Conservation (phyloP, 306 rosid species). For the Cicer pinnatifidum region DNA sequence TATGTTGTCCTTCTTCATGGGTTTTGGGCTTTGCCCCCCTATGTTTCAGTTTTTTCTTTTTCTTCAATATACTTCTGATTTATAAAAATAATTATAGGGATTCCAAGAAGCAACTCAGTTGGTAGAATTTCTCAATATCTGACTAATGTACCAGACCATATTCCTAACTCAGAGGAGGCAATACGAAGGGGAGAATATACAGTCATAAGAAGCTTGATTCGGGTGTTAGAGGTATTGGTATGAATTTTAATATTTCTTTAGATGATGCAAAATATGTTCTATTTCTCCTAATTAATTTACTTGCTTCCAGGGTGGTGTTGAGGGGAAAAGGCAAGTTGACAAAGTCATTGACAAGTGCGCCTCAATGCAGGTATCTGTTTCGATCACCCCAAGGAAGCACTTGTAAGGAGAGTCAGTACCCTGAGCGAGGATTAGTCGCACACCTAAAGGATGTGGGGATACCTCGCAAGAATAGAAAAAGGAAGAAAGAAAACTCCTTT, state of each 20-base stretch:
- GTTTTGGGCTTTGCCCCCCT: slow-evolving; percentile 1
- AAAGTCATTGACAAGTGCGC: slow-evolving; percentile 91
- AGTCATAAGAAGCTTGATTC: slow-evolving; percentile 88
- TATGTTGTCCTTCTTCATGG: background rate
- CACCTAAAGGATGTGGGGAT: slow-evolving; percentile 19
- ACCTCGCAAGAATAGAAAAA: slow-evolving; percentile 12
- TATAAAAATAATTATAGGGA: slow-evolving; percentile 51
- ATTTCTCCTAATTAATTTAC: slow-evolving; percentile 39
- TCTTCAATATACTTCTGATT: slow-evolving; percentile 12
- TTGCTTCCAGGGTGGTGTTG: slow-evolving; percentile 82
- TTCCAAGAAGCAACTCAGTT: slow-evolving; percentile 75
- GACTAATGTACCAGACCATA: slow-evolving; percentile 59
- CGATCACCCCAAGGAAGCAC: slow-evolving; percentile 1
- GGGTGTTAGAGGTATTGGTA: slow-evolving; percentile 80
- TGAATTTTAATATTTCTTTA: slow-evolving; percentile 37
- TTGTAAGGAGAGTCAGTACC: slow-evolving; percentile 22
- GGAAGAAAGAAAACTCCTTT: slow-evolving; percentile 21
- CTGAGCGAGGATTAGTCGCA: slow-evolving; percentile 32
- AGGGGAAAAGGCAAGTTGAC: slow-evolving; percentile 96
- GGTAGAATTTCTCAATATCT: slow-evolving; percentile 69
- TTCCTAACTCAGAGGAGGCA: slow-evolving; percentile 84
- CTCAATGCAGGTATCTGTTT: slow-evolving; percentile 79
- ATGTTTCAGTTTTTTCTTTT: slow-evolving; percentile 41
- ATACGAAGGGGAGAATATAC: slow-evolving; percentile 89
- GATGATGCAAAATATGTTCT: slow-evolving; percentile 11